phyloP scores from a whole-genome alignment of 495 filamentous ascomycete species.

The Podospora pseudocomata region DNA sequence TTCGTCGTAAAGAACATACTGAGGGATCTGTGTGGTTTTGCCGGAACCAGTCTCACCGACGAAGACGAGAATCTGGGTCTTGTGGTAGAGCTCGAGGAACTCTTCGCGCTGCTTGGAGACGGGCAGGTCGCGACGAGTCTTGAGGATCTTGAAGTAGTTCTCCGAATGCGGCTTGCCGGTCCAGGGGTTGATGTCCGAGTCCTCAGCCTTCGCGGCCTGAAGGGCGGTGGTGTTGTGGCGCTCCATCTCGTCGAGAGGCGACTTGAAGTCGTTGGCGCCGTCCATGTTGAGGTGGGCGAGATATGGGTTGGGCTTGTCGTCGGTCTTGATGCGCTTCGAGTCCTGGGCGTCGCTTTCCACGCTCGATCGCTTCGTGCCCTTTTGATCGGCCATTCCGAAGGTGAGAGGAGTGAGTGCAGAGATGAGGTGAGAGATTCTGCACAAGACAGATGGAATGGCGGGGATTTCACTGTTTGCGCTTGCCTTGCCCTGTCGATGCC shows the following conservation, averaged over 20 bases:
- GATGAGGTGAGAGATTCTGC: neutral
- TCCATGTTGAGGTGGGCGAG: slow-evolving; percentile 81
- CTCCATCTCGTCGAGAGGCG: slow-evolving; percentile 61
- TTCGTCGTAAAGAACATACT: slow-evolving; percentile 97
- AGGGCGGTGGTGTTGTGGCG: slow-evolving; percentile 78
- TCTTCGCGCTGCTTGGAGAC: slow-evolving; percentile 90
- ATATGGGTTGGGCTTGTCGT: slow-evolving; percentile 67
- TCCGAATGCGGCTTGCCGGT: slow-evolving; percentile 68
- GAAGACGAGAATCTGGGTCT: slow-evolving; percentile 92
- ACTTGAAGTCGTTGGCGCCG: slow-evolving; percentile 34
- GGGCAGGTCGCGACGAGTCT: slow-evolving; percentile 78
- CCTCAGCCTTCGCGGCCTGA: slow-evolving; percentile 68
- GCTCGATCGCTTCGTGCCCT: slow-evolving; percentile 32
- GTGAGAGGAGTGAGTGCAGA: neutral
- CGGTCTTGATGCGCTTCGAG: slow-evolving; percentile 35
- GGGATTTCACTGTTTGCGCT: neutral
- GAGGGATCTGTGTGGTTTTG: slow-evolving; percentile 98
- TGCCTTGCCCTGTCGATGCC: slow-evolving; percentile 1
- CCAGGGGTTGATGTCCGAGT: slow-evolving; percentile 82
- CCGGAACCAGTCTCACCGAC: slow-evolving; percentile 99
- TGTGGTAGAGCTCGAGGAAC: slow-evolving; percentile 88
- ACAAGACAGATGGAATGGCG: neutral
- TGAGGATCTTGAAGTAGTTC: slow-evolving; percentile 84
- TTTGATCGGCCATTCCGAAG: slow-evolving; percentile 21
- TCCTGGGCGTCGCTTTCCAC: slow-evolving; percentile 30